Evolutionary conservation across 495 filamentous ascomycete species (phyloP), one percentile per base, ranked within the genome.

Genomic region (Aspergillus affinis): DNA sequence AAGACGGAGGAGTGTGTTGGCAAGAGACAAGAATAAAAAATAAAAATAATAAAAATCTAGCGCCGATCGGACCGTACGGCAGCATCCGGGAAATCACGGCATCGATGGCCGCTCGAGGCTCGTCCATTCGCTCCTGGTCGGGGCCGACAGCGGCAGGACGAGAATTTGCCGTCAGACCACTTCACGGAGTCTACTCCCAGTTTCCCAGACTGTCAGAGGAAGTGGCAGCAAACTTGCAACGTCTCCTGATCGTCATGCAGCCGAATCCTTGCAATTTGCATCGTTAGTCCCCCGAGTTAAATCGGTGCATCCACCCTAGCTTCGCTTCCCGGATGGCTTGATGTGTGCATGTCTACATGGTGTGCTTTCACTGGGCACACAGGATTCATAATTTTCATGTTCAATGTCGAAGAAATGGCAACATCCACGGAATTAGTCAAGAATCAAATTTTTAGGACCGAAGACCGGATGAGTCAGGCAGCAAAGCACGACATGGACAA

Each of bases 181-280:
- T n/a, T n/a, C n/a, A n/a, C n/a, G n/a, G n/a, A n/a, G n/a, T n/a
- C n/a, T n/a, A n/a, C n/a, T n/a, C n/a, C n/a, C n/a, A n/a, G n/a
- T n/a, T n/a, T n/a, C n/a, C n/a, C n/a, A n/a, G n/a, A n/a, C n/a
- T n/a, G n/a, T n/a, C n/a, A n/a, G n/a, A n/a, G n/a, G n/a, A n/a
- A n/a, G n/a, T n/a, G n/a, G n/a, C n/a, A n/a, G n/a, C n/a, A n/a
- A 41, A 17, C 36, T 13, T 8, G 36, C 23, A 52, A 52, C 50
- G 50, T 52, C 50, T 52, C 50, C 50, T 52, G 50, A 52, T 52
- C 50, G 21, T 15, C 50, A 52, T 26, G 50, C 27, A 52, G 50
- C 12, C 49, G 21, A 2, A 52, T n/a, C 50, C 50, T 27, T 52
- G 49, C 21, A 51, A 51, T 51, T 23, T 51, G 50, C 50, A 52